phyloP scores from a whole-genome alignment of 768 basidiomycete species.

The Russula brevipes region DNA sequence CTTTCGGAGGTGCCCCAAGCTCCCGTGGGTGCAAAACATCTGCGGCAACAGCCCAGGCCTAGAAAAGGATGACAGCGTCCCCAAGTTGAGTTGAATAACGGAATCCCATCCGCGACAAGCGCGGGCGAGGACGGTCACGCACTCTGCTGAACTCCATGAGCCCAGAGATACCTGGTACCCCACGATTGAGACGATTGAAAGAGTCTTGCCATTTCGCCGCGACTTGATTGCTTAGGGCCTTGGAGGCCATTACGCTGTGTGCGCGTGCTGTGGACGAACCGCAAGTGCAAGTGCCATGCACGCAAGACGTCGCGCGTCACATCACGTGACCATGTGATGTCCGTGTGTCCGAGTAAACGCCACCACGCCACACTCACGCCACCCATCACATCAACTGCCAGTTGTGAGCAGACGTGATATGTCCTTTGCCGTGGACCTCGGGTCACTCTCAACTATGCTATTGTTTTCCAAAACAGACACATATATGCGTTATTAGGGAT shows the following conservation, averaged over 20 bases:
- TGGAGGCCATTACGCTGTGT: slow-evolving; percentile 44
- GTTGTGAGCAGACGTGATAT: too few species aligned
- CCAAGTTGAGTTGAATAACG: background rate
- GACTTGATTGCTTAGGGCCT: slow-evolving; percentile 60
- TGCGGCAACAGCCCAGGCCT: slow-evolving; percentile 53
- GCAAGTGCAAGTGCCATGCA: too few species aligned
- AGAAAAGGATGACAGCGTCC: background rate
- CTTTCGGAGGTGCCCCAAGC: slow-evolving; percentile 36
- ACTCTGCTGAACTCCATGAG: slow-evolving; percentile 60
- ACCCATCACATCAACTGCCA: too few species aligned
- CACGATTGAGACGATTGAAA: slow-evolving; percentile 57
- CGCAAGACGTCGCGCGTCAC: too few species aligned
- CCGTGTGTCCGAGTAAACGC: too few species aligned
- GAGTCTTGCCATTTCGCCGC: slow-evolving; percentile 68
- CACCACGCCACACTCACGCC: too few species aligned
- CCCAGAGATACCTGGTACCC: slow-evolving; percentile 56
- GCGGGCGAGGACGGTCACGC: background rate
- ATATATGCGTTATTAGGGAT: too few species aligned
- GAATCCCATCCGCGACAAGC: background rate
- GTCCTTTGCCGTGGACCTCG: too few species aligned
- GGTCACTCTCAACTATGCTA: too few species aligned
- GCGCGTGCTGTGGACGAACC: background rate
- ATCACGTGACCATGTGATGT: too few species aligned
- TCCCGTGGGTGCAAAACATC: slow-evolving; percentile 52
- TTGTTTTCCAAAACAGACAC: too few species aligned